Evolutionary conservation across 1,284 basidiomycete species (phyloP).

Genomic region (Cryptococcus sp.): DNA sequence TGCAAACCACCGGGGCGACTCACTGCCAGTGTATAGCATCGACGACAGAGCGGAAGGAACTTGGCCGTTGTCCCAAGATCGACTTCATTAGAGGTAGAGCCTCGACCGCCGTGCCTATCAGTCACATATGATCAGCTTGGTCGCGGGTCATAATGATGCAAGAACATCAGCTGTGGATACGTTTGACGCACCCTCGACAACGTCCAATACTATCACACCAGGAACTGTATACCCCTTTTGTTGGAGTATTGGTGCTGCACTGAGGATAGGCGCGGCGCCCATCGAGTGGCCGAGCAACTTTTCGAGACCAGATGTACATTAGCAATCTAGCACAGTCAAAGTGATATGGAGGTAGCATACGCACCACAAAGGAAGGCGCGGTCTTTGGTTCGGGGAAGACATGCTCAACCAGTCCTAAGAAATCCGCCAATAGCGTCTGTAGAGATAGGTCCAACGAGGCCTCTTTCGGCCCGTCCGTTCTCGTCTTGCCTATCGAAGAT

Average conservation of each 20-base stretch:
- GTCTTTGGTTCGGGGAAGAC: constrained; percentile 66
- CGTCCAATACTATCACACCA: constrained; percentile 88
- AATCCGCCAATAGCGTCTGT: constrained; percentile 68
- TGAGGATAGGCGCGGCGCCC: constrained; percentile 84
- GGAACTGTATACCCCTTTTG: constrained; percentile 68
- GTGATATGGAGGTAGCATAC: constrained; percentile 28
- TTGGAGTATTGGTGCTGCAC: constrained; percentile 67
- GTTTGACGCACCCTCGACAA: constrained; percentile 77
- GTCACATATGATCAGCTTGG: neutral
- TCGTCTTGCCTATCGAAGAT: constrained; percentile 61
- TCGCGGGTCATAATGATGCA: neutral
- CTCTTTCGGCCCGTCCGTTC: constrained; percentile 35
- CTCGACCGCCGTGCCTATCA: constrained; percentile 84
- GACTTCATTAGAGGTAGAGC: constrained; percentile 87
- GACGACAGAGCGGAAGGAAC: constrained; percentile 76
- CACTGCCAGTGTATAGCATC: constrained; percentile 95
- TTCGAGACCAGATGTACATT: constrained; percentile 6
- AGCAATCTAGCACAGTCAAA: neutral
- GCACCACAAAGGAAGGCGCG: constrained; percentile 73
- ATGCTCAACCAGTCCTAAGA: constrained; percentile 65
- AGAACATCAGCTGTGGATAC: neutral
- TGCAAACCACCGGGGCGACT: constrained; percentile 47
- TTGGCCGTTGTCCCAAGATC: constrained; percentile 81
- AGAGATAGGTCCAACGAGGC: constrained; percentile 70
- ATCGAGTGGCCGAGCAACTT: constrained; percentile 87